Base-by-base conservation (phyloP, 306 rosid species). In the Oemleria cerasiformis region DNA sequence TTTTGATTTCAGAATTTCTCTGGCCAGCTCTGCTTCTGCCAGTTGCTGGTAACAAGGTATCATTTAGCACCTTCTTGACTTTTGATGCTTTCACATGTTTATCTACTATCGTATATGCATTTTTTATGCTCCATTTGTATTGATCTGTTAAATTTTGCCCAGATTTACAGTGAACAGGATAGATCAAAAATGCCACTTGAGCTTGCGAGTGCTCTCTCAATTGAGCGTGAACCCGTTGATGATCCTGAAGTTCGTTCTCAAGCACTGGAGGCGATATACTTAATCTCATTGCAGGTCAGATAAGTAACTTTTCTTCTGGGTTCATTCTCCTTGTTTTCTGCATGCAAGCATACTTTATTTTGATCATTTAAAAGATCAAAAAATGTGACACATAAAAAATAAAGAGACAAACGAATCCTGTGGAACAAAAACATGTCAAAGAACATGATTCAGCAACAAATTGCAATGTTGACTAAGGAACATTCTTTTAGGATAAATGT, bases 11-110 rank as follows among this genome's bases (percentile, higher is more conserved):
- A 34, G 98, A 93, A 85, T 93, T 93, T 83, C 97, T 93, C 72
- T 93, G 98, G 98, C 98, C 97, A 55, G 92, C 97, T 73, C 73
- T 93, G 73, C 97, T 93, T 85, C 90, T 93, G 68, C 97, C 98
- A 9, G 96, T 93, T 73, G 97, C 98, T 12, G 87, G 98, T 72
- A 89, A 87, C 79, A 93, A 86, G 98, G 98, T 91, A 68, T 64
- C 57, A 42, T 67, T 54, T 25, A 42, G 42, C 25, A 53, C 20
- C 72, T 19, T 64, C 57, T 30, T 40, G 45, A 58, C 30, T 20
- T 48, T 14, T 6, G 43, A 20, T 17, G 16, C 23, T 0, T 59
- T 21, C 36, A 42, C 61, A n/a, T 40, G 14, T 20, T 21, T 56
- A 12, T 56, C 34, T 9, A 7, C 42, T 73, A 30, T 19, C 41